phyloP scores from a whole-genome alignment of 352 stramenopile genomes.

The Thraustochytrium sp. region DNA sequence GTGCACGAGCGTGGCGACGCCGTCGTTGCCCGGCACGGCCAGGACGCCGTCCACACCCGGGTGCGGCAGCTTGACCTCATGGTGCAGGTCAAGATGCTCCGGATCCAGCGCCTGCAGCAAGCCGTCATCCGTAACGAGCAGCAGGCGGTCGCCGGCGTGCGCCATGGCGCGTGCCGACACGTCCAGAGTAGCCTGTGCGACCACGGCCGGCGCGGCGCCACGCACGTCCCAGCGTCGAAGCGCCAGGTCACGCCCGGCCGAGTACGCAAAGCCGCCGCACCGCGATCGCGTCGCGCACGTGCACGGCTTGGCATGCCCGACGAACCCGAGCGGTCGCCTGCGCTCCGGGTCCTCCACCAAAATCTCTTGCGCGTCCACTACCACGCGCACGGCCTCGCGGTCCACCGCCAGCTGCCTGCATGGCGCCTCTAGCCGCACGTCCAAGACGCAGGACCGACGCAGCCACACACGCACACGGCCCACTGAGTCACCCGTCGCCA shows the following conservation, averaged over 20 bases:
- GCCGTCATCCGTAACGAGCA: neutral
- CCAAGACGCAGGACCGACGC: neutral
- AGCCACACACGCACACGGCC: neutral
- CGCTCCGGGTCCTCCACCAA: neutral
- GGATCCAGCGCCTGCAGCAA: neutral
- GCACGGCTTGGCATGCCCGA: neutral
- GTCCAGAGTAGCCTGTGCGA: neutral
- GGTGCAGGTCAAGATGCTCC: neutral
- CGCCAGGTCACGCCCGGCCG: neutral
- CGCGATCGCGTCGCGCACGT: neutral
- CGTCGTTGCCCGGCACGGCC: neutral
- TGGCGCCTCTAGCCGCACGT: neutral
- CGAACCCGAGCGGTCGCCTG: neutral
- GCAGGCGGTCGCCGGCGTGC: neutral
- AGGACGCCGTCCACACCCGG: neutral
- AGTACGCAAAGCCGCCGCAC: neutral
- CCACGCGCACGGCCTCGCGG: neutral
- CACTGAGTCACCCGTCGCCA: neutral
- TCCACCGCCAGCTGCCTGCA: neutral
- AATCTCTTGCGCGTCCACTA: neutral
- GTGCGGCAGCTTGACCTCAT: neutral
- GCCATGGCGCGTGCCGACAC: neutral
- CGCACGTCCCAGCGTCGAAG: neutral
- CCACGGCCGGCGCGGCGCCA: neutral
- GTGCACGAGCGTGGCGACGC: neutral